These are phyloP conservation scores for Fistulinella cinereoalba DNA, from an alignment of 1,284 basidiomycete genomes.

Conservation along the genomic window DNA sequence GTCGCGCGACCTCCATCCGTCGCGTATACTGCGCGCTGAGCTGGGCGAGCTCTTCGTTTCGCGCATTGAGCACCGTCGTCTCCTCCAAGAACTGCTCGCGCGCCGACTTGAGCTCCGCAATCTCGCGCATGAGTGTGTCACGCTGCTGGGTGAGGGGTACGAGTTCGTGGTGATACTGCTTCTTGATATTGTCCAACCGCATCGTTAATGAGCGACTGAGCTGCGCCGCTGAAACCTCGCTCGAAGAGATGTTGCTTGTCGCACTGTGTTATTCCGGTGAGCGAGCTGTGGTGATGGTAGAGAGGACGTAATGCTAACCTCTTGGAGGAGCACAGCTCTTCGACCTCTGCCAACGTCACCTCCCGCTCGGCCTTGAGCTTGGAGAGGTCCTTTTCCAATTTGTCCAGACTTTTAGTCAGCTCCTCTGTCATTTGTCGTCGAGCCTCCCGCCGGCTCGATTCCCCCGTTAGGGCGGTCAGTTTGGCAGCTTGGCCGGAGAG, in stretches of 20 bases:
- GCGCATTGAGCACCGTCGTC: slow-evolving; percentile 83
- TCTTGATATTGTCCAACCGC: slow-evolving; percentile 88
- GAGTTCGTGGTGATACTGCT: slow-evolving; percentile 85
- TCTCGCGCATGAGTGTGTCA: slow-evolving; percentile 78
- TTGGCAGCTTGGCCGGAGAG: slow-evolving; percentile 88
- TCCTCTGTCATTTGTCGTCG: slow-evolving; percentile 80
- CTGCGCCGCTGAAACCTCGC: slow-evolving; percentile 46
- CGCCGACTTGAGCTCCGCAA: slow-evolving; percentile 83
- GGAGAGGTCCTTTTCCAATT: slow-evolving; percentile 83
- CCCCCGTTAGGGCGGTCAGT: slow-evolving; percentile 78
- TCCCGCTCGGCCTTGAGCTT: slow-evolving; percentile 88
- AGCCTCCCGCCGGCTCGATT: slow-evolving; percentile 73
- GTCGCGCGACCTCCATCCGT: slow-evolving; percentile 57
- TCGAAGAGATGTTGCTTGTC: slow-evolving; percentile 22
- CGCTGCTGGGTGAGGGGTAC: slow-evolving; percentile 80
- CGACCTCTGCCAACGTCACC: slow-evolving; percentile 88
- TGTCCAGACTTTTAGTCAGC: slow-evolving; percentile 71
- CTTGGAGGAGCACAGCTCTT: slow-evolving; percentile 78
- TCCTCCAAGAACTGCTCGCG: slow-evolving; percentile 89
- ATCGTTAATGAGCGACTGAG: slow-evolving; percentile 76
- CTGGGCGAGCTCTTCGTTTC: slow-evolving; percentile 91
- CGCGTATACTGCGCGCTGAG: slow-evolving; percentile 78
- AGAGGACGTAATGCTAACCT: slow-evolving; percentile 42
- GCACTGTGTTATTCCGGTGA: slow-evolving; percentile 24
- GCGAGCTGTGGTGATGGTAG: slow-evolving; percentile 13